A percentile compares a stretch with the other conserved stretches of the same genome.
Evolutionary conservation across 2,329 filamentous ascomycete genomes (phyloP).

Genomic region (Sclerotinia minor): DNA sequence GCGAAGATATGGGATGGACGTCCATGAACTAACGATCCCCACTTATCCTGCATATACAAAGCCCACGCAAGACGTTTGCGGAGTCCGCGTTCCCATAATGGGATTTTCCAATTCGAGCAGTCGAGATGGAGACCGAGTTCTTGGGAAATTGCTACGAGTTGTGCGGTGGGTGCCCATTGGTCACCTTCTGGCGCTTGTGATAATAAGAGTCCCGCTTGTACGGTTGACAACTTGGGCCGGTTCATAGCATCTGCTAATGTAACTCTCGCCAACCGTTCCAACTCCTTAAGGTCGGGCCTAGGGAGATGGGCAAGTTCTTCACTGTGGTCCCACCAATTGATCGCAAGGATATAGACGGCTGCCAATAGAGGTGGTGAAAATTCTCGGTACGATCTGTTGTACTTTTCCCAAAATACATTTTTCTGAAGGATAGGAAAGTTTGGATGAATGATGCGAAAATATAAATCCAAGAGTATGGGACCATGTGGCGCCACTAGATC

Average conservation of each 20-base stretch:
- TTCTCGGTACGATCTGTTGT: constrained; percentile 68
- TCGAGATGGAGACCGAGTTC: constrained; percentile 88
- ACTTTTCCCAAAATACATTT: constrained; percentile 75
- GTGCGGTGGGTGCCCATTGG: constrained; percentile 82
- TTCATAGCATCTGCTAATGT: constrained; percentile 76
- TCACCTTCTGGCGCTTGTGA: constrained; percentile 75
- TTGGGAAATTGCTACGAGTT: constrained; percentile 82
- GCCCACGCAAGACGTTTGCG: constrained; percentile 88
- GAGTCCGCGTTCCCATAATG: constrained; percentile 81
- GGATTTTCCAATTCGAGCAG: constrained; percentile 83
- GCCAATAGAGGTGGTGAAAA: constrained; percentile 76
- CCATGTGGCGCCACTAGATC: constrained; percentile 74
- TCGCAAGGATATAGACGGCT: constrained; percentile 79
- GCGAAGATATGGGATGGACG: constrained; percentile 74
- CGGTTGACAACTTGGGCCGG: constrained; percentile 76
- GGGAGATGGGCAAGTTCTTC: constrained; percentile 62
- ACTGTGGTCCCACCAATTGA: constrained; percentile 84
- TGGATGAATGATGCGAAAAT: constrained; percentile 78
- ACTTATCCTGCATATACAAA: constrained; percentile 92
- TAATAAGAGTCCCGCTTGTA: constrained; percentile 74
- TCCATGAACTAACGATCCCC: constrained; percentile 82
- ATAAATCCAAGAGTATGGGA: constrained; percentile 74
- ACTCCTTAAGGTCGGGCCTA: constrained; percentile 68
- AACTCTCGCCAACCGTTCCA: constrained; percentile 72
- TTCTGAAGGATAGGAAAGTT: constrained; percentile 83